phyloP scores from a whole-genome alignment of 2,329 filamentous ascomycete genomes.

The Zymoseptoria brevis region DNA sequence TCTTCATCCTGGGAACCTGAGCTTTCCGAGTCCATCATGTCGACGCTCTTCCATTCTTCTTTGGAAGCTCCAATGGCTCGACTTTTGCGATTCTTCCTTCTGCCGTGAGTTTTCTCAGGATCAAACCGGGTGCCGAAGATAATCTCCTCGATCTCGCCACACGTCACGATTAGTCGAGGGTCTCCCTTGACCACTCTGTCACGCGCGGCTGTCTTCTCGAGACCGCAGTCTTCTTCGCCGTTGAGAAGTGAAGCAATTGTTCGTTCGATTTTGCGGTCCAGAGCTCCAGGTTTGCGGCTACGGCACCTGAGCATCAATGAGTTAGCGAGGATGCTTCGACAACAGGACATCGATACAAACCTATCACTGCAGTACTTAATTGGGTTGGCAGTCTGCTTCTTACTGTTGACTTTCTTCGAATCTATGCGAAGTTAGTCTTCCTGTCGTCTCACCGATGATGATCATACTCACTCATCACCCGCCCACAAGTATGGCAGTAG shows the following conservation, averaged over 20 bases:
- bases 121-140: conserved; percentile 44
- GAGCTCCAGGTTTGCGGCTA: conserved; percentile 35
- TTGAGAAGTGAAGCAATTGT: conserved; percentile 39
- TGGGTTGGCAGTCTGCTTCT: conserved; percentile 21
- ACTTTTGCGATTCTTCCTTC: conserved; percentile 40
- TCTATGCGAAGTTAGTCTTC: neutral
- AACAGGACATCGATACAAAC: too few relatives aligned
- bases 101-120: conserved; percentile 39
- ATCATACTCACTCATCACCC: conserved; percentile 47
- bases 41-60: conserved; percentile 36
- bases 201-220: conserved; percentile 27
- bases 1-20: conserved; percentile 11
- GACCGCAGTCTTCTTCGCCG: conserved; percentile 26
- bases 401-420: conserved; percentile 19
- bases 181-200: conserved; percentile 43
- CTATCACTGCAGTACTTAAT: conserved; percentile 52
- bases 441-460: too few relatives aligned
- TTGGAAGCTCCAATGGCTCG: conserved; percentile 33
- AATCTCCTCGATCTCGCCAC: conserved; percentile 42
- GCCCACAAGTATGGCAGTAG: conserved; percentile 52
- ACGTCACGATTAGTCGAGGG: conserved; percentile 42
- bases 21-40: conserved; percentile 32
- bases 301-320: too few relatives aligned
- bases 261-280: conserved; percentile 47
- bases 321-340: too few relatives aligned